Base-by-base conservation (phyloP, 2,329 filamentous ascomycete genomes). In the Alternaria ventricosa region DNA sequence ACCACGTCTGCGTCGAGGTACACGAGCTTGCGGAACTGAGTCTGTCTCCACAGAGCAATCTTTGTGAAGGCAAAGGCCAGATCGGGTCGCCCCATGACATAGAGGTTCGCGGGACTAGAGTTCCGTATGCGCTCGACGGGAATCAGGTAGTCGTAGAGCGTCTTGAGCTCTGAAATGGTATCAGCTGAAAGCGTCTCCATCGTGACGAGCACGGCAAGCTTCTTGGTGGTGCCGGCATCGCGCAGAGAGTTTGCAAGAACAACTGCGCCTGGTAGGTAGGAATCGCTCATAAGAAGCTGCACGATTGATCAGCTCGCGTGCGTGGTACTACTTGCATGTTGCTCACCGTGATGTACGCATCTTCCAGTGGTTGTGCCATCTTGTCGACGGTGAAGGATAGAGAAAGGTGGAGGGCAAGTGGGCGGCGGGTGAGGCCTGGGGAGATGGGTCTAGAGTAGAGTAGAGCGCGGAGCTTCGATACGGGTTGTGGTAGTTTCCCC, bases 1-100 rank as follows among this genome's bases (percentile, higher is more conserved):
- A 99, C 91, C 44, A 97, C 88, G 75, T 99, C 96, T 65, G 94
- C 92, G 78, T 99, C 96, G 67, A 99, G 86, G 80, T 98, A 99
- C 61, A 99, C 92, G 60, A 99, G 93, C 82, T 91, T 95, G 69
- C 90, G 89, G 80, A 95, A 99, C 76, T 97, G 93, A 4, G 88
- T 90, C 81, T 94, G 92, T 69, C 90, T 92, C 96, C 96, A 99
- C 18, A 99, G 86, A 70, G 93, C 90, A 81, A 99, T 94, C 84
- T 99, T 99, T 71, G 96, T 98, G 77, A 98, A 98, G 67, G 94
- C 92, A 27, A 94, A 95, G 75, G 95, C 90, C 55, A 99, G 86
- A 76, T 99, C 96, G 67, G 90, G 87, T 57, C 96, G 92, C 78
- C 94, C 90, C 94, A 99, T 97, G 60, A 98, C 87, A 79, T 91